Evolutionary conservation across 1,284 basidiomycete species (phyloP).

Genomic region (Macrocystidia cucumis): DNA sequence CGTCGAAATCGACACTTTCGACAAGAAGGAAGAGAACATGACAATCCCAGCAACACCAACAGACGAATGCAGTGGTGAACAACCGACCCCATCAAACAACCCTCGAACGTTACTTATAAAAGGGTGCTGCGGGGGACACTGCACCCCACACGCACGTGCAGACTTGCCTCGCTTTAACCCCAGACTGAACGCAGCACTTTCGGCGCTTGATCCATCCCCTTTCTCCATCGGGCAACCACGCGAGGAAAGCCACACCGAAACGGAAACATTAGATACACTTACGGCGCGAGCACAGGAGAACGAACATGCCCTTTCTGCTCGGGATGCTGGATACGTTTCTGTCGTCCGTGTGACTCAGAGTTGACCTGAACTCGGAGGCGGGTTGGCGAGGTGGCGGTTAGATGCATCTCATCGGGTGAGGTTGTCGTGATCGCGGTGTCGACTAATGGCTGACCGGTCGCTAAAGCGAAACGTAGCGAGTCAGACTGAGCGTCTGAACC

Average conservation of each 20-base stretch:
- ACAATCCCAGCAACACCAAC: not conserved
- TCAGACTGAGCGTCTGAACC: too few species aligned
- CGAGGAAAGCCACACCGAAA: not conserved
- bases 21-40: not conserved
- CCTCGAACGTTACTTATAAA: too few species aligned
- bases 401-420: too few species aligned
- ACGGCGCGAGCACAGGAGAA: constrained; percentile 1
- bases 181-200: not conserved
- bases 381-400: too few species aligned
- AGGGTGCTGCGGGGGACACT: not conserved
- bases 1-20: not conserved
- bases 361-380: too few species aligned
- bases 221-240: not conserved
- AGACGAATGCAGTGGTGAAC: not conserved
- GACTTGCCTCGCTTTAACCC: not conserved
- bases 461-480: too few species aligned
- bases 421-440: too few species aligned
- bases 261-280: not conserved
- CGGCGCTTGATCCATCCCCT: not conserved
- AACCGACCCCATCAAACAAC: too few species aligned
- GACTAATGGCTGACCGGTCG: too few species aligned
- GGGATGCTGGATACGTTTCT: not conserved
- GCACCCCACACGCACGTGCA: not conserved
- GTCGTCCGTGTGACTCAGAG: too few species aligned
- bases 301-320: not conserved